Conservation (phyloP, 169 alveolate genomes). For the Eimeria tenella region DNA sequence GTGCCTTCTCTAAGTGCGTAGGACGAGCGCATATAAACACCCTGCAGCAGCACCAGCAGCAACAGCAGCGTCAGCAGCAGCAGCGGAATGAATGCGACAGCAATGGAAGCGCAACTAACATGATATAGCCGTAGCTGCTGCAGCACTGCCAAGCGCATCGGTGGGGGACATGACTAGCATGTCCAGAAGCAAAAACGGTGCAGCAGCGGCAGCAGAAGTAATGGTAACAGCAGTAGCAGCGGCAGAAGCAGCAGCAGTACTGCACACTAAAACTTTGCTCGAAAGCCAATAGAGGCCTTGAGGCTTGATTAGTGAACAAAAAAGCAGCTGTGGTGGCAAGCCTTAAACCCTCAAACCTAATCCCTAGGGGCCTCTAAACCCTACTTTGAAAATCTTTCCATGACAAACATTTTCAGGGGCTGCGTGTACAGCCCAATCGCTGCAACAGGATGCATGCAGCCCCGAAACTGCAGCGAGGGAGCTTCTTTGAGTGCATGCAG, state of each 20-base stretch:
- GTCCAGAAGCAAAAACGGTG: too few relatives aligned
- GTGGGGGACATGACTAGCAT: too few relatives aligned
- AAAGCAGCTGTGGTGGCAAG: neutral
- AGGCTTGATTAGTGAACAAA: too few relatives aligned
- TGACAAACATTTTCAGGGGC: slow-evolving; percentile 83
- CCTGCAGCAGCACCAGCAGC: slow-evolving; percentile 69
- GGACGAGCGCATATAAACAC: slow-evolving; percentile 89
- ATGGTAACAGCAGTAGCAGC: neutral
- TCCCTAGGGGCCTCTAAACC: neutral
- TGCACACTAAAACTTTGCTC: too few relatives aligned
- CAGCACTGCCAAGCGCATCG: too few relatives aligned
- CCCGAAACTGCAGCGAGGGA: slow-evolving; percentile 88
- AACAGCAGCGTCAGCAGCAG: slow-evolving; percentile 6
- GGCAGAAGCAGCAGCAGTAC: neutral
- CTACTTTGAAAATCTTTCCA: slow-evolving; percentile 86
- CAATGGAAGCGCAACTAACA: neutral
- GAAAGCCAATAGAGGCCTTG: neutral
- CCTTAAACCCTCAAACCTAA: neutral
- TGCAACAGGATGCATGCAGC: slow-evolving; percentile 85
- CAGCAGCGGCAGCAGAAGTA: neutral
- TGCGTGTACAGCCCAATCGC: slow-evolving; percentile 86
- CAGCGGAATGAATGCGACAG: neutral
- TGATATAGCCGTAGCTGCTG: too few relatives aligned
- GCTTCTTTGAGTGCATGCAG: slow-evolving; percentile 82
- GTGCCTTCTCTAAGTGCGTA: slow-evolving; percentile 86